Conservation (phyloP, 305 asterid genomes). For the Vinca major region DNA sequence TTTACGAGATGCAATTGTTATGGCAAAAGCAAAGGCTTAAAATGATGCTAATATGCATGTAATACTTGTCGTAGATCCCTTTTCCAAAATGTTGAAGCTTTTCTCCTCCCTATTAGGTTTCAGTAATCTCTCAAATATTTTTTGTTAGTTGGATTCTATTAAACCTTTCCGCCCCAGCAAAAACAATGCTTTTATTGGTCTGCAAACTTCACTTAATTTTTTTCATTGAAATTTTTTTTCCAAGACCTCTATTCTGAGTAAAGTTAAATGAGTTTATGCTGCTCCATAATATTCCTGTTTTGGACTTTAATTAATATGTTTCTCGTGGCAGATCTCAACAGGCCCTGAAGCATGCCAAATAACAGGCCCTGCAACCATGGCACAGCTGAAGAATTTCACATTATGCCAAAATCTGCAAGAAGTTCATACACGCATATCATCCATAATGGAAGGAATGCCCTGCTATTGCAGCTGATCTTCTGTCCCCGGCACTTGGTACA, state of each 20-base stretch:
- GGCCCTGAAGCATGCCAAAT: constrained; percentile 97
- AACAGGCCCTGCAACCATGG: constrained; percentile 71
- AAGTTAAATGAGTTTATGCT: too few relatives aligned
- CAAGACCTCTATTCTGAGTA: not conserved
- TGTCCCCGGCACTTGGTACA: constrained; percentile 74
- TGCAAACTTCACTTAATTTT: too few relatives aligned
- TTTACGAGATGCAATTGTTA: not conserved
- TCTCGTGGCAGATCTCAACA: constrained; percentile 56
- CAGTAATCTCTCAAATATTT: not conserved
- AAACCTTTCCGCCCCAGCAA: too few relatives aligned
- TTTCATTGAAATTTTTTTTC: too few relatives aligned
- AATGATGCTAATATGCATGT: not conserved
- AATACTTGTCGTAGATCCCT: not conserved
- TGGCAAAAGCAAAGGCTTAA: not conserved
- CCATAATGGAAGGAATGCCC: constrained; percentile 58
- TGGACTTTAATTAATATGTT: not conserved
- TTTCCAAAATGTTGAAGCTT: not conserved
- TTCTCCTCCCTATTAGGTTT: not conserved
- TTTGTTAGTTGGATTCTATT: not conserved
- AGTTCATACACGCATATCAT: constrained; percentile 58
- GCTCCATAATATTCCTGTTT: not conserved
- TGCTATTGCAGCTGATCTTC: constrained; percentile 60
- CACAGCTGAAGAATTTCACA: constrained; percentile 78
- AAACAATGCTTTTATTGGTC: too few relatives aligned
- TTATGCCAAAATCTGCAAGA: constrained; percentile 87